A percentile compares a stretch with the other conserved stretches of the same genome.
Evolutionary conservation across 352 stramenopile genomes (phyloP).

Genomic region (Aphanomyces cochlioides): DNA sequence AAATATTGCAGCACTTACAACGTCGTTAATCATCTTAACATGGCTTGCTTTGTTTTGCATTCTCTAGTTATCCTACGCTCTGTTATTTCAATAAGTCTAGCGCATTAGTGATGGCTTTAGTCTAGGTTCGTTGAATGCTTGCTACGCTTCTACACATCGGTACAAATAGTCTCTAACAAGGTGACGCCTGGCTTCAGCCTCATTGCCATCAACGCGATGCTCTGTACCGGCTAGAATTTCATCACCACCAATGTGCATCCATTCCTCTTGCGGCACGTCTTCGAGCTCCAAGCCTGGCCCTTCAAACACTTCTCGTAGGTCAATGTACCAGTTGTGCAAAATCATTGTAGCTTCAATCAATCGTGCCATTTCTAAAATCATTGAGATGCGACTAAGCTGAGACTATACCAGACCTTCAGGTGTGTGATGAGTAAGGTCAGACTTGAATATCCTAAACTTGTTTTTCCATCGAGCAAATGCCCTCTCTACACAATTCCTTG

Average conservation of each 20-base stretch:
- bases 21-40: no score
- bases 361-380: constrained; percentile 6
- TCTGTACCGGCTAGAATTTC: neutral
- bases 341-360: neutral
- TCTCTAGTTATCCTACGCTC: no score
- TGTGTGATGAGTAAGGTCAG: neutral
- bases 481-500: neutral
- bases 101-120: no score
- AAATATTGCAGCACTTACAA: no score
- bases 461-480: neutral
- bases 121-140: no score
- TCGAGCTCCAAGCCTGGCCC: neutral
- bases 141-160: no score
- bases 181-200: neutral
- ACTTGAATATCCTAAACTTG: constrained; percentile 3
- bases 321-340: constrained; percentile 2
- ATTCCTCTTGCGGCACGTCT: neutral
- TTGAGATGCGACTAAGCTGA: neutral
- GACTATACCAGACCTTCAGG: neutral
- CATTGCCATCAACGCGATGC: neutral
- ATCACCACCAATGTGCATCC: neutral
- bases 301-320: neutral
- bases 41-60: no score
- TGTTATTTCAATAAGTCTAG: no score
- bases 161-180: neutral